Conservation (phyloP, 148 eudicot species). For the Camellia granthamiana region DNA sequence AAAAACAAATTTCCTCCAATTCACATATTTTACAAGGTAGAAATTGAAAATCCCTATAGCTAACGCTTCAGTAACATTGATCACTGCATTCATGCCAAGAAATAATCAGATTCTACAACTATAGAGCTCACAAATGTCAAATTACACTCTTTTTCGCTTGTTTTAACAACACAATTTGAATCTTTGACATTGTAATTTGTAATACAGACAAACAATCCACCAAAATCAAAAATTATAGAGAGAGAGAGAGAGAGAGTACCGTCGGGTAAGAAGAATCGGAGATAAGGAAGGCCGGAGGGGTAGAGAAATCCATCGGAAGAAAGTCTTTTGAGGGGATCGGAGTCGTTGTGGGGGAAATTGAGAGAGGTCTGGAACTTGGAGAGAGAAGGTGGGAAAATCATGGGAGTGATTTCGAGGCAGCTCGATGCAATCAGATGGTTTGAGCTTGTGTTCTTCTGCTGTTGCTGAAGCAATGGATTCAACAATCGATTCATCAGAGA, state of each 20-base stretch:
- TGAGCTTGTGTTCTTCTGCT: conserved; percentile 1
- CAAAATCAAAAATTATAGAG: neutral
- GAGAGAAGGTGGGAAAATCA: conserved; percentile 22
- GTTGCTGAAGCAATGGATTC: conserved; percentile 14
- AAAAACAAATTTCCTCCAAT: neutral
- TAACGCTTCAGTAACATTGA: neutral
- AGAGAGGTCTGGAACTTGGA: conserved; percentile 24
- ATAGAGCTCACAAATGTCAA: neutral
- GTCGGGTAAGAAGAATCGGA: conserved; percentile 69
- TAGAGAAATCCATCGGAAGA: conserved; percentile 35
- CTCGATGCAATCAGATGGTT: conserved; percentile 10
- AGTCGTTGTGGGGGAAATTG: conserved; percentile 37
- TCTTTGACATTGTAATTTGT: neutral
- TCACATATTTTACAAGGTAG: neutral
- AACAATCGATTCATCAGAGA: conserved; percentile 44
- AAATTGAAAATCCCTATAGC: neutral
- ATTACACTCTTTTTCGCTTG: neutral
- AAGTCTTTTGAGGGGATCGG: conserved; percentile 24
- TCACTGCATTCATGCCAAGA: neutral
- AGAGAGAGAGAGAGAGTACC: conserved; percentile 30
- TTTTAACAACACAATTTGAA: neutral
- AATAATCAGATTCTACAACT: neutral
- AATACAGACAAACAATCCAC: neutral
- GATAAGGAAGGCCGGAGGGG: conserved; percentile 69
- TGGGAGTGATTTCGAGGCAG: conserved; percentile 15